Evolutionary conservation across 306 rosid genomes (phyloP), one percentile per base, ranked within the genome.

Genomic region (Acacia crassicarpa): DNA sequence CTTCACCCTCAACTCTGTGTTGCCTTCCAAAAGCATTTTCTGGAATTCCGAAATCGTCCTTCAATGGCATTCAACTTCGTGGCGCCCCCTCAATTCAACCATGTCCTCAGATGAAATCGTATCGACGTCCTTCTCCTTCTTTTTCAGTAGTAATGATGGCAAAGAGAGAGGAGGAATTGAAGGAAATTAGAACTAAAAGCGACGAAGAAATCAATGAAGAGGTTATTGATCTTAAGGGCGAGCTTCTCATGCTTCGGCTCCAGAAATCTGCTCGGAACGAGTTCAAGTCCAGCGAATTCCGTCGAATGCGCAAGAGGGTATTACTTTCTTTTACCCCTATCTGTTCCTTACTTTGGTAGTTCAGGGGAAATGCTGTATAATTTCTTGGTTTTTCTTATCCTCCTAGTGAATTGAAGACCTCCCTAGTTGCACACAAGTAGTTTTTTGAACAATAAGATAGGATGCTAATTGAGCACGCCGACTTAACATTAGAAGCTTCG

Each of bases 301-400:
- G 88, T 51, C 88, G 88, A 67, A 92, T 93, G 99, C 98, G 96
- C 83, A 95, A 91, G 85, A 90, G 87, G 93, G 99, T 95, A 88
- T 46, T 74, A 19, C 48, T 4, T 67, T 66, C 35, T 22, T 53
- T 3, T 32, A 0, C 3, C 49, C 12, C 25, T 48, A 5, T 2
- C 10, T 75, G 6, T 17, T 8, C 69, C 8, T 14, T 44, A 4
- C 43, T 27, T 30, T 45, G 35, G 30, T 30, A 2, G 17, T 80
- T 22, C n/a, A 1, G 23, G 4, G 35, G 12, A 15, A 74, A 59
- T 67, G 45, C 16, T 73, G 2, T 30, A 66, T 62, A 8, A 38
- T 11, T 53, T 54, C 33, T 23, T 59, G 41, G 41, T 0, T 61
- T 77, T 9, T 15, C 30, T n/a, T 23, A 14, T 56, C 10, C 11